Evolutionary conservation across 2,329 filamentous ascomycete genomes (phyloP), one percentile per base, ranked within the genome.

Genomic region (Blastomyces parvus): DNA sequence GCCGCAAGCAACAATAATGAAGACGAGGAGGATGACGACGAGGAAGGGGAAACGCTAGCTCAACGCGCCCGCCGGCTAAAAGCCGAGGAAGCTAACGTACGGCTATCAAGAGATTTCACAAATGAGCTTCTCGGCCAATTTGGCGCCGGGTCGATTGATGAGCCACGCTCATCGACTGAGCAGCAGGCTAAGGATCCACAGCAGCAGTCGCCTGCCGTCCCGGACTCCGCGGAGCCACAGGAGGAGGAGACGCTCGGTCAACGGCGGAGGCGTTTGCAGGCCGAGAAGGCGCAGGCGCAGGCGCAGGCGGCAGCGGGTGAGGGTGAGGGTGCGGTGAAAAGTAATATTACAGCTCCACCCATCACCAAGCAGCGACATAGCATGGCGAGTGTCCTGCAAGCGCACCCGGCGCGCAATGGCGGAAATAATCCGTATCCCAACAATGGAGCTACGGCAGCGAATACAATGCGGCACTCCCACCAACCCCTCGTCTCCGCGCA

Each of bases 371-470:
- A 73, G 59, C 74, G 78, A 64, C 75, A 74, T 52, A 82, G 78
- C 66, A 79, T 81, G 74, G 78, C 78, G 8, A 72, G 78, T 66
- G 70, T 81, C 38, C 80, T 88, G 11, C 77, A 82, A 64, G 79
- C 80, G 1, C 82, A 85, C 67, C 84, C 84, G 6, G 72, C 74
- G 30, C 61, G 58, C 71, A 74, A 40, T 70, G 71, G 25, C 65
- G 67, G 19, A 70, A 72, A n/a, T 69, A 70, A 13, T 60, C 71
- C 59, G 70, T 71, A 59, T 61, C 63, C 13, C 64, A 67, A 25
- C 19, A 33, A 33, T 30, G 50, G 27, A 30, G 50, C 25, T 53
- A 0, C 25, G 17, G 7, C 13, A 62, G 67, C 13, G 66, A 65
- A 9, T 64, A 65, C 53, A 19, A 36, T 58, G 40, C 56, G 42